phyloP scores from a whole-genome alignment of 2,329 filamentous ascomycete genomes.

The Venturia oleaginea region DNA sequence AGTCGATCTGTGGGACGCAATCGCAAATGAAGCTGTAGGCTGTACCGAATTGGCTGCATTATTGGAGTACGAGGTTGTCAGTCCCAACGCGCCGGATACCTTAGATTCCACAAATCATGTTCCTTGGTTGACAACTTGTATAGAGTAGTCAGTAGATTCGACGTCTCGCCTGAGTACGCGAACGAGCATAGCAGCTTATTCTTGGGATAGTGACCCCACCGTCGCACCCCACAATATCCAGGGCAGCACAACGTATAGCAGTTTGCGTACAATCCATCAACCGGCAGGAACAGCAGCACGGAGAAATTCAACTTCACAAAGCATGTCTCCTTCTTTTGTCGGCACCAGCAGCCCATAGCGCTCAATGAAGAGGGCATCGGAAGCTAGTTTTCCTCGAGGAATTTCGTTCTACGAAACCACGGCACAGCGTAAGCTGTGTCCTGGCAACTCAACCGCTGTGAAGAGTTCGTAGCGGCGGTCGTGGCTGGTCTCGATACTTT shows the following conservation, averaged over 20 bases:
- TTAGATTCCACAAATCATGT: not conserved
- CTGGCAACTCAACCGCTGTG: constrained; percentile 62
- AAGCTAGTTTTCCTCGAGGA: constrained; percentile 59
- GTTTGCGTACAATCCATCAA: not conserved
- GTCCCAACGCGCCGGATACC: not conserved
- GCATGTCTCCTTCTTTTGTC: constrained; percentile 56
- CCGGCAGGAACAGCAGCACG: not conserved
- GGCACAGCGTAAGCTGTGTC: constrained; percentile 39
- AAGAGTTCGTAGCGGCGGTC: constrained; percentile 51
- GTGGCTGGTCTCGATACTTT: constrained; percentile 58
- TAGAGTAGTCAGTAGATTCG: not conserved
- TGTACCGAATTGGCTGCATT: not conserved
- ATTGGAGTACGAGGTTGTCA: not conserved
- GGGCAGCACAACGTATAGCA: not conserved
- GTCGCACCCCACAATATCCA: not conserved
- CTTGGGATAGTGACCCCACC: not conserved
- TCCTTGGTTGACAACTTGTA: not conserved
- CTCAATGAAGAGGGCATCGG: constrained; percentile 62
- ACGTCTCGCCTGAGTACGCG: not conserved
- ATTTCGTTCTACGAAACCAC: constrained; percentile 56
- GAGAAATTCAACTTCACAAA: not conserved
- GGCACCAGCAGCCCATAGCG: constrained; percentile 63
- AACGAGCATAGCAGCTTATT: not conserved
- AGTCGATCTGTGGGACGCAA: not conserved
- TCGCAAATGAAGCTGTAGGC: not conserved